Percentiles rank a stretch among this genome's conserved stretches.
Evolutionary conservation across 1,284 basidiomycete species (phyloP).

Genomic region (Rhodotorula sp.): DNA sequence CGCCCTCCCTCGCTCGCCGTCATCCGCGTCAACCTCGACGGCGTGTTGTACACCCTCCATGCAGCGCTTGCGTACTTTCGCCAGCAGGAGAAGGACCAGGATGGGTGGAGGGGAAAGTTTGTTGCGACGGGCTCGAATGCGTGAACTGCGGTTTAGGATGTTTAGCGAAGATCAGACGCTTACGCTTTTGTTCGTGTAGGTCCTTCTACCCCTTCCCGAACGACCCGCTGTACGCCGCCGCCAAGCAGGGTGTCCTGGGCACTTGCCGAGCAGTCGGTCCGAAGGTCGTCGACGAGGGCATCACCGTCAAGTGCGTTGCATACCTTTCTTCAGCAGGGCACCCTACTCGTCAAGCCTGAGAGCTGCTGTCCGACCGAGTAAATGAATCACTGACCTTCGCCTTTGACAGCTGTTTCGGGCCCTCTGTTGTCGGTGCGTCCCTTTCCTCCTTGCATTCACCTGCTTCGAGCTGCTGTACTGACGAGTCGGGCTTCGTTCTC

Average conservation of each 20-base stretch:
- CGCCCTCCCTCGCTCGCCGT: constrained; percentile 27
- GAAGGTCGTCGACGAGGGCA: constrained; percentile 37
- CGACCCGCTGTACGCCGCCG: constrained; percentile 38
- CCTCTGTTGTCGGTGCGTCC: constrained; percentile 24
- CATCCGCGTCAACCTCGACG: constrained; percentile 37
- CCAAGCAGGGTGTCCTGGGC: constrained; percentile 36
- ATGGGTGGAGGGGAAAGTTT: constrained; percentile 41
- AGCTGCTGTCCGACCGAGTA: not conserved
- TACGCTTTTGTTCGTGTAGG: not conserved
- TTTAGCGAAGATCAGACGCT: not conserved
- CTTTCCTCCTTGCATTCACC: too few relatives aligned
- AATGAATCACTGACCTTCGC: not conserved
- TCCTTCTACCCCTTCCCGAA: constrained; percentile 41
- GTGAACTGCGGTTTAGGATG: constrained; percentile 13
- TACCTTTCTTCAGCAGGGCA: not conserved
- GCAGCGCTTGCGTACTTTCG: constrained; percentile 39
- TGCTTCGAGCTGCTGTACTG: not conserved
- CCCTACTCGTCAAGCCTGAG: not conserved
- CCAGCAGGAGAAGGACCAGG: constrained; percentile 31
- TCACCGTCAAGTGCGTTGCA: constrained; percentile 37
- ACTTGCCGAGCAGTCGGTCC: constrained; percentile 25
- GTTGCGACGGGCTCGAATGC: constrained; percentile 40
- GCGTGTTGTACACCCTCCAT: constrained; percentile 33
- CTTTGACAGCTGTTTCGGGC: constrained; percentile 24
- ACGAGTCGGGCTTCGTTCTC: too few relatives aligned